Evolutionary conservation across 2,329 filamentous ascomycete species (phyloP), one percentile per base, ranked within the genome.

Genomic region (Exophiala sp.): DNA sequence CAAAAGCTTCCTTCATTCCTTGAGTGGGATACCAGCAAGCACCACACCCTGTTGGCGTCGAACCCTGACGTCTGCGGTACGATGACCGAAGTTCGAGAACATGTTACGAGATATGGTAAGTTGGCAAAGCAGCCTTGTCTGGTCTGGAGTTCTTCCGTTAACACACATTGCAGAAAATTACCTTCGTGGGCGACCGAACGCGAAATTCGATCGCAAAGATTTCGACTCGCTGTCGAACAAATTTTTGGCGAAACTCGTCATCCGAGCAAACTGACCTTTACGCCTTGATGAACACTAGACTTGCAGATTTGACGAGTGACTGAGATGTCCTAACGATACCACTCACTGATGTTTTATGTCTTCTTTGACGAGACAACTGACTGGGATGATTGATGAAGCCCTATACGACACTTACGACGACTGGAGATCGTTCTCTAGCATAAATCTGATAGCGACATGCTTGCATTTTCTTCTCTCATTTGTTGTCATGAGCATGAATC

Each of bases 171-270:
- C 75, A 96, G 91, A 96, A 76, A 78, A 83, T 51, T 97, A 96
- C 73, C 82, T 97, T 58, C 86, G 89, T 66, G 84, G 84, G 57
- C 88, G 92, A 64, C 81, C 83, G 63, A 85, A 86, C 54, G 84
- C 87, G 66, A 89, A 87, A 72, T 97, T 96, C 72, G 88, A 96
- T 76, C 85, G 89, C 64, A 83, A 87, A 65, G 89, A 97, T 76
- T 97, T 96, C 69, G 92, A 97, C 77, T 94, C 86, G 57, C 75
- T 97, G 69, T 95, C 91, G 49, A 96, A 96, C 79, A 97, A 96
- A 78, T 96, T 97, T 78, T 77, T 96, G 64, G 95, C 91, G 35
- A 95, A 95, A 75, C 83, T 97, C 67, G 91, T 96, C 70, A 96
- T 96, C 72, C 90, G 92, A 65, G 89, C 92, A 39, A 60, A 60